Base-by-base conservation (phyloP, 768 basidiomycete species). In the Kwoniella botswanensis region DNA sequence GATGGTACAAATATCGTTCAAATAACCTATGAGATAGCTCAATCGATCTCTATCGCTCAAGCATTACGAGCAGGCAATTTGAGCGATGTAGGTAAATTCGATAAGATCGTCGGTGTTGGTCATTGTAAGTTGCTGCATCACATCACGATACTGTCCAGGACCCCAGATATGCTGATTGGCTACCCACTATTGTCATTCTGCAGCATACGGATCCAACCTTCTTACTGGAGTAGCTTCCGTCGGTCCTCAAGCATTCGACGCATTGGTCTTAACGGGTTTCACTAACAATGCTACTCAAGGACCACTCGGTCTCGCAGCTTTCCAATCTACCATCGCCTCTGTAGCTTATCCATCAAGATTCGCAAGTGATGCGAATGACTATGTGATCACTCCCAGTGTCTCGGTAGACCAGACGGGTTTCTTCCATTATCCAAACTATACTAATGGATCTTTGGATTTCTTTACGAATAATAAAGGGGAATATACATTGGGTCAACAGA, bases 371-470 rank as follows among this genome's bases (percentile, higher is more conserved):
- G 50, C 68, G 17, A 76, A 74, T 46, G 69, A 71, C 60, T 78
- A 76, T 63, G 70, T 78, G 22, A 76, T 66, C 24, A 76, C 77
- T 5, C 74, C 74, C 9, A 56, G 50, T 22, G 63, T 71, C 18
- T 73, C 60, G 24, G 60, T 58, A 3, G 77, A 78, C 52, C 77
- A 78, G 56, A 62, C 64, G 1, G 77, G 68, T 3, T 78, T 78
- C 71, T 76, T 77, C 72, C 74, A 73, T 56, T 75, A 75, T 64
- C 75, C 77, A 22, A 76, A 78, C 67, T 78, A 76, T 55, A 78
- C 77, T 13, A 66, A 72, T 22, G 35, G 54, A 9, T 71, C 77
- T 11, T 57, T 78, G 5, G 55, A 70, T 56, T 13, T 24, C 18
- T 78, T 78, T 65, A 78, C 74, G 21, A 64, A 57, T 21, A 76